Percentiles rank a stretch among this genome's conserved stretches.
phyloP scores from a whole-genome alignment of 2,329 filamentous ascomycete species.

The Teratosphaeria gauchensis region DNA sequence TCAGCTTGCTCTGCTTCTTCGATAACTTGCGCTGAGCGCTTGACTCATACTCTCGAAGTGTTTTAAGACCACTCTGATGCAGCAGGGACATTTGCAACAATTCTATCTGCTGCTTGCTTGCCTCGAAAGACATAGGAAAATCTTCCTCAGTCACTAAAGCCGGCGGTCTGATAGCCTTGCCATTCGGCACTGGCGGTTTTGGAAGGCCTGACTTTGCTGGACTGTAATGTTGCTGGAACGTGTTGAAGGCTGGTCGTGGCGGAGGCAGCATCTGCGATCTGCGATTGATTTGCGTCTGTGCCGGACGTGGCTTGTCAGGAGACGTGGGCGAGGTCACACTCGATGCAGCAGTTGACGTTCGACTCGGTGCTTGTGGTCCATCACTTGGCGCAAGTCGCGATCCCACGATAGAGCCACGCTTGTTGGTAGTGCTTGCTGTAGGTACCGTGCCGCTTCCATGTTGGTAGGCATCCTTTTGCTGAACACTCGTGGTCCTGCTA shows the following conservation, averaged over 20 bases:
- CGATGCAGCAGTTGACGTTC: slow-evolving; percentile 8
- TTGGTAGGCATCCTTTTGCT: not conserved
- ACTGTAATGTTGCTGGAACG: slow-evolving; percentile 58
- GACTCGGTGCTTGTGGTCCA: slow-evolving; percentile 2
- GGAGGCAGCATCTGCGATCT: slow-evolving; percentile 21
- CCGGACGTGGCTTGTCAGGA: not conserved
- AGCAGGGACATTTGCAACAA: slow-evolving; percentile 57
- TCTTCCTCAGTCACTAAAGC: slow-evolving; percentile 31
- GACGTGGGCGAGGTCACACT: slow-evolving; percentile 2
- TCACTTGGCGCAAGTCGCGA: slow-evolving; percentile 11
- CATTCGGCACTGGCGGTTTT: slow-evolving; percentile 49
- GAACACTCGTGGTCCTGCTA: slow-evolving; percentile 7
- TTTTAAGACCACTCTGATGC: slow-evolving; percentile 44
- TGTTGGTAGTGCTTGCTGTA: slow-evolving; percentile 8
- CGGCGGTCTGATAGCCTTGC: slow-evolving; percentile 48
- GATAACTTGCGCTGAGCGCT: slow-evolving; percentile 39
- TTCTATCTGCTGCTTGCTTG: slow-evolving; percentile 44
- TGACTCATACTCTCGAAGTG: slow-evolving; percentile 43
- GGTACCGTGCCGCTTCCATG: slow-evolving; percentile 3
- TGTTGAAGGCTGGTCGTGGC: slow-evolving; percentile 48
- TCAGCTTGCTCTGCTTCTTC: slow-evolving; percentile 18
- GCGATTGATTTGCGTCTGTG: slow-evolving; percentile 1
- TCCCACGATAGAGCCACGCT: slow-evolving; percentile 13
- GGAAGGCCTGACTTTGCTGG: slow-evolving; percentile 52
- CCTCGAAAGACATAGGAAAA: slow-evolving; percentile 19